Evolutionary conservation across 768 basidiomycete species (phyloP).

Genomic region (Xerocomellus chrysenteron): DNA sequence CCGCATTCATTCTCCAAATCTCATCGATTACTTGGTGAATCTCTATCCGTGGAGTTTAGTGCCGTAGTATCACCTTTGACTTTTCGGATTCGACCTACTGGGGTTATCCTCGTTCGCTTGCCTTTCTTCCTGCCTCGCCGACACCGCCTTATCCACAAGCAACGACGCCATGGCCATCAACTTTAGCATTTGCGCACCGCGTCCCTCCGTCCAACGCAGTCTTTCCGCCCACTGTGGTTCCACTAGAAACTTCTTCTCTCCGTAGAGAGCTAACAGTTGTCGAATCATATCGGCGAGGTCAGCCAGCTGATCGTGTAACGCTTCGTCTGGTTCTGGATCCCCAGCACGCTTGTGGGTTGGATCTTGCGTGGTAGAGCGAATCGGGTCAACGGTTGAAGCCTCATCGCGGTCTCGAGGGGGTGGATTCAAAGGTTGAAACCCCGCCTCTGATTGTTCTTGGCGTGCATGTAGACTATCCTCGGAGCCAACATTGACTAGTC

Average conservation of each 20-base stretch:
- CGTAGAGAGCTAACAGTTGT: slow-evolving; percentile 53
- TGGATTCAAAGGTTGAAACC: slow-evolving; percentile 29
- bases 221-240: slow-evolving; percentile 62
- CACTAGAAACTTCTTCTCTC: slow-evolving; percentile 52
- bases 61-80: background rate
- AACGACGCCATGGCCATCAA: slow-evolving; percentile 57
- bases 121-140: slow-evolving; percentile 34
- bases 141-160: slow-evolving; percentile 35
- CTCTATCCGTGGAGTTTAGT: slow-evolving; percentile 34
- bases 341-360: slow-evolving; percentile 50
- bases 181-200: slow-evolving; percentile 51
- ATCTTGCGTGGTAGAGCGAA: slow-evolving; percentile 41
- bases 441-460: slow-evolving; percentile 53
- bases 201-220: slow-evolving; percentile 47
- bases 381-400: slow-evolving; percentile 28
- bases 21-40: slow-evolving; percentile 56
- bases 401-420: slow-evolving; percentile 18
- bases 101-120: slow-evolving; percentile 46
- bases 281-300: slow-evolving; percentile 67
- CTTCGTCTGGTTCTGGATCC: slow-evolving; percentile 58
- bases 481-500: slow-evolving; percentile 26
- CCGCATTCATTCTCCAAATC: slow-evolving; percentile 49
- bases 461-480: slow-evolving; percentile 47
- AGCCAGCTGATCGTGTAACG: slow-evolving; percentile 51
- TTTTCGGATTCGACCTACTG: slow-evolving; percentile 37